A percentile compares a stretch with the other conserved stretches of the same genome.
phyloP scores from a whole-genome alignment of 129 eudicot genomes.

The Arctium lappa region DNA sequence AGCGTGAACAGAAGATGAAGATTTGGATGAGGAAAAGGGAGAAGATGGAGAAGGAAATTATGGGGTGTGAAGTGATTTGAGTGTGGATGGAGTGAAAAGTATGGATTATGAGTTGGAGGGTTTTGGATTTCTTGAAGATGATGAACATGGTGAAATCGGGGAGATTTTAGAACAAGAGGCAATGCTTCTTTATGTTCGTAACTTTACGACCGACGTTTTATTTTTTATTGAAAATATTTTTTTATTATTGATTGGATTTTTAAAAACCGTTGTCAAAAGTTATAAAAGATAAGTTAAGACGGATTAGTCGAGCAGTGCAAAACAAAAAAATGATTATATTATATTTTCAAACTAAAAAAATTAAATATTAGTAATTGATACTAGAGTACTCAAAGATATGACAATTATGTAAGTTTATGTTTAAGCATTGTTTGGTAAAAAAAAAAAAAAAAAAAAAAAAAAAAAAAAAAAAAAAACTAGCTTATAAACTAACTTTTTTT shows the following conservation, averaged over 20 bases:
- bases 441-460: too few species aligned
- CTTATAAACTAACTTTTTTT: too few species aligned
- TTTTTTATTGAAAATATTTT: not conserved
- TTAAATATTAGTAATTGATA: too few species aligned
- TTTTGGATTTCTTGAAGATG: constrained; percentile 26
- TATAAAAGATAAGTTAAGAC: too few species aligned
- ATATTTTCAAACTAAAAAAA: too few species aligned
- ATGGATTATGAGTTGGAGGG: constrained; percentile 18
- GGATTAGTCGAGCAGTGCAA: too few species aligned
- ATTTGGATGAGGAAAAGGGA: constrained; percentile 27
- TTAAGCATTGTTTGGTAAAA: too few species aligned
- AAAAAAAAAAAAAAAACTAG: too few species aligned
- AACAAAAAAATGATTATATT: too few species aligned
- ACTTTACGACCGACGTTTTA: not conserved
- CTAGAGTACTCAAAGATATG: too few species aligned
- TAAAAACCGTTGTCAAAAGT: too few species aligned
- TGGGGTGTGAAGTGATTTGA: constrained; percentile 48
- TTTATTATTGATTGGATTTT: not conserved
- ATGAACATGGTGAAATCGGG: constrained; percentile 18
- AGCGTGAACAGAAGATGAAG: constrained; percentile 24
- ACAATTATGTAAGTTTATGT: too few species aligned
- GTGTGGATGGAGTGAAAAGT: constrained; percentile 21
- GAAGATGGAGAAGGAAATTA: constrained; percentile 32
- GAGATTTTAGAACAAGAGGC: constrained; percentile 5
- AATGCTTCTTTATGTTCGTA: not conserved